Evolutionary conservation across 2,329 filamentous ascomycete genomes (phyloP).

Genomic region (Corniculantispora saksenae): DNA sequence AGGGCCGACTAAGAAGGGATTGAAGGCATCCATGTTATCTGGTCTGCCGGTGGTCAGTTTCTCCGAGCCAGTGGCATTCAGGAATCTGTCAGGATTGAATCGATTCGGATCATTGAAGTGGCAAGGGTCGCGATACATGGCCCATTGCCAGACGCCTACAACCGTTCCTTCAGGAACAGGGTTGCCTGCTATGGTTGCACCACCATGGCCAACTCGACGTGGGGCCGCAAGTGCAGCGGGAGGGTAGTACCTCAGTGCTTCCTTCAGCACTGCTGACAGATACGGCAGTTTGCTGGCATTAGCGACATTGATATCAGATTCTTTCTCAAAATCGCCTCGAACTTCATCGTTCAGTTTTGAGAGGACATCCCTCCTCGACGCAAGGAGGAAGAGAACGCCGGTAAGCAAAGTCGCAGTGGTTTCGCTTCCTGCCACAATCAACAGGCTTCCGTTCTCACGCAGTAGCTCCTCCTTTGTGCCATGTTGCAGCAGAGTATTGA

Average conservation of each 20-base stretch:
- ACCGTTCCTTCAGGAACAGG: no score
- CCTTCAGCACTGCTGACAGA: constrained; percentile 43
- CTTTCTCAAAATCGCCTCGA: neutral
- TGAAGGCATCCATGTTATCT: neutral
- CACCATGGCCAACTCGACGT: no score
- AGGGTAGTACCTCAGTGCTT: constrained; percentile 43
- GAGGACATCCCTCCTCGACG: constrained; percentile 6
- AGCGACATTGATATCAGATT: neutral
- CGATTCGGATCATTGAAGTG: no score
- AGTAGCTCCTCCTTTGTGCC: constrained; percentile 14
- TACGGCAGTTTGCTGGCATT: constrained; percentile 33
- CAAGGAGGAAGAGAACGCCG: constrained; percentile 31
- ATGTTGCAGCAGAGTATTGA: constrained; percentile 22
- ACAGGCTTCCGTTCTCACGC: constrained; percentile 18
- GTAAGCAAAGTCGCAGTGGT: constrained; percentile 36
- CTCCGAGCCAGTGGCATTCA: no score
- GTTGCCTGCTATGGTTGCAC: no score
- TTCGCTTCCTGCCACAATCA: constrained; percentile 36
- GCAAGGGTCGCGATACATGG: no score
- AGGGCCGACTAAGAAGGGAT: constrained; percentile 18
- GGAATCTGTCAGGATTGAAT: no score
- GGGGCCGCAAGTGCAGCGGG: constrained; percentile 6
- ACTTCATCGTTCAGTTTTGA: neutral
- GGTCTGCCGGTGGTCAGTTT: no score
- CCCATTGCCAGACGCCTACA: no score